Percentiles rank a stretch among this genome's conserved stretches.
phyloP scores from a whole-genome alignment of 2,329 filamentous ascomycete species.

The Cercospora zeae-maydis region DNA sequence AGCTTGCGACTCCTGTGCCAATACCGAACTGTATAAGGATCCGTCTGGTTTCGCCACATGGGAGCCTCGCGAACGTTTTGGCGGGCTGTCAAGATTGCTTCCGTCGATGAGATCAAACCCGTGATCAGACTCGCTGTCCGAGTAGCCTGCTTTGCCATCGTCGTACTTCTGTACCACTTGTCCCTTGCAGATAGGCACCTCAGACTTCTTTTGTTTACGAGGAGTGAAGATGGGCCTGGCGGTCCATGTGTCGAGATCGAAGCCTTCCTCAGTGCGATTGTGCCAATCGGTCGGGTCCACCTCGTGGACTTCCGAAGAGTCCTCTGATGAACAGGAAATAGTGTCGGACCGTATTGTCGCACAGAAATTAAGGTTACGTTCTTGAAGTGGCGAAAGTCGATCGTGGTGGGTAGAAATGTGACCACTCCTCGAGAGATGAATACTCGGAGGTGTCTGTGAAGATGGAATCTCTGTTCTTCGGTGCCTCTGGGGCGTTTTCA shows the following conservation, averaged over 20 bases:
- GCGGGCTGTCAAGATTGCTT: background rate
- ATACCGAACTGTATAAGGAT: background rate
- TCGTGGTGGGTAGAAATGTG: background rate
- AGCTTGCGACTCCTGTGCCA: constrained; percentile 10
- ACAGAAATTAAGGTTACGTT: constrained; percentile 18
- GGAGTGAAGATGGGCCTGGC: constrained; percentile 16
- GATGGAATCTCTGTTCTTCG: constrained; percentile 18
- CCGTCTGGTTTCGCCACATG: background rate
- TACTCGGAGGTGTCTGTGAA: constrained; percentile 22
- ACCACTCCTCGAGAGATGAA: constrained; percentile 12
- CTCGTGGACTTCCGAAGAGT: background rate
- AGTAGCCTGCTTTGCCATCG: background rate
- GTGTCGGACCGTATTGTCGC: background rate
- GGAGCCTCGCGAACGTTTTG: no score
- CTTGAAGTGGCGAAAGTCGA: constrained; percentile 20
- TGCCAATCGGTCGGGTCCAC: background rate
- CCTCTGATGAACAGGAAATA: background rate
- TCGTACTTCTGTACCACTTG: constrained; percentile 6
- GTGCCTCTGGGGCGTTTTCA: constrained; percentile 15
- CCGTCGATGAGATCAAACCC: background rate
- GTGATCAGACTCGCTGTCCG: background rate
- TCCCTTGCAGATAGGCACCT: constrained; percentile 1
- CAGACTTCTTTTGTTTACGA: constrained; percentile 1
- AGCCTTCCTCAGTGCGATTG: background rate
- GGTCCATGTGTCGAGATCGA: background rate